Evolutionary conservation across 768 basidiomycete genomes (phyloP).

Genomic region (Dentipellis fragilis): DNA sequence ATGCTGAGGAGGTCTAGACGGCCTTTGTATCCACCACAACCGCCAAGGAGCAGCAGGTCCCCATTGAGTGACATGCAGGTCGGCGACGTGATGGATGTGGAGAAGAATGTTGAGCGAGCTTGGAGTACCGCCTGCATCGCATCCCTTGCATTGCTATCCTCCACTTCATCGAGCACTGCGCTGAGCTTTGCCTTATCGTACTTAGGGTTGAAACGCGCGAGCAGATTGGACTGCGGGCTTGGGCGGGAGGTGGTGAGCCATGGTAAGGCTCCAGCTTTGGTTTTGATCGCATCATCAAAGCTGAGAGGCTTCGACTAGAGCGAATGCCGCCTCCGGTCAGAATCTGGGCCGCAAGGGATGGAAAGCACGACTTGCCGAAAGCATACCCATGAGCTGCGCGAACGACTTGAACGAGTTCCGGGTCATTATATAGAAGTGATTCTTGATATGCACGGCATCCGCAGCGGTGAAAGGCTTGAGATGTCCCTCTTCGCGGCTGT

Average conservation of each 20-base stretch:
- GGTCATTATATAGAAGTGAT: neutral
- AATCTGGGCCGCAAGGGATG: too few species aligned
- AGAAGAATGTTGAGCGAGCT: neutral
- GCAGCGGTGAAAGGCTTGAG: neutral
- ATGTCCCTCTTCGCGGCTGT: neutral
- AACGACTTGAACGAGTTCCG: neutral
- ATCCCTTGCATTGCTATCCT: neutral
- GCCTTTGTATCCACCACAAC: neutral
- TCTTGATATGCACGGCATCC: neutral
- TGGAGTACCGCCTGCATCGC: neutral
- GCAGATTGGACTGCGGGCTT: neutral
- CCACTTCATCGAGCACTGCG: neutral
- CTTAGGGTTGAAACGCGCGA: neutral
- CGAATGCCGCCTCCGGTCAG: neutral
- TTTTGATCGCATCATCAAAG: neutral
- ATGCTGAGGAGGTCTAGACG: too few species aligned
- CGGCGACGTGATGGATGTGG: neutral
- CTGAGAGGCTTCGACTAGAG: neutral
- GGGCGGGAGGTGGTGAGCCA: neutral
- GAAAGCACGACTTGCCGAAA: neutral
- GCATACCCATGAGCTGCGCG: neutral
- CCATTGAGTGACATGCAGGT: neutral
- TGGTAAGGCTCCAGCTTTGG: neutral
- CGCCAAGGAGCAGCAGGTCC: neutral
- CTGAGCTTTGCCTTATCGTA: neutral